A percentile compares a stretch with the other conserved stretches of the same genome.
These are phyloP conservation scores for Aegilops tauschii DNA, from an alignment of 176 grass and related monocot genomes.

Conservation along the genomic window DNA sequence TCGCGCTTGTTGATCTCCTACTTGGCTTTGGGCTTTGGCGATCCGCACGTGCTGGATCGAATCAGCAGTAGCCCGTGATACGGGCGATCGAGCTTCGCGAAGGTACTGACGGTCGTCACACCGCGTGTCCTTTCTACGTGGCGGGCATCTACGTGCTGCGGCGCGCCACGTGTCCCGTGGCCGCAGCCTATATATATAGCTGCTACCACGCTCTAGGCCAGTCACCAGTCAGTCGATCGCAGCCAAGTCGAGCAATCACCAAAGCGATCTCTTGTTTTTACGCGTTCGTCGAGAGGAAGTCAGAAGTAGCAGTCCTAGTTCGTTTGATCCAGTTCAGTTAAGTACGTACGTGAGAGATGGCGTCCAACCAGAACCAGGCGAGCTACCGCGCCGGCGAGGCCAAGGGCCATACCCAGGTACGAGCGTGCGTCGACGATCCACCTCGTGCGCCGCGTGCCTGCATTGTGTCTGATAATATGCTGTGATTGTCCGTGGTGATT, in stretches of 20 bases:
- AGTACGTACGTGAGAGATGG: constrained; percentile 12
- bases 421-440: too few relatives aligned
- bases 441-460: too few relatives aligned
- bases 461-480: too few relatives aligned
- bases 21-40: too few relatives aligned
- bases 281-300: background rate
- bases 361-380: constrained; percentile 31
- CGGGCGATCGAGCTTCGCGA: constrained; percentile 13
- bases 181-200: too few relatives aligned
- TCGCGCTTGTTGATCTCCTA: too few relatives aligned
- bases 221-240: background rate
- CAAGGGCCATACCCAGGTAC: constrained; percentile 51
- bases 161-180: too few relatives aligned
- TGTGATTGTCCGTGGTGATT: too few relatives aligned
- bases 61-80: too few relatives aligned
- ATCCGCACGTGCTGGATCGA: too few relatives aligned
- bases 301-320: background rate
- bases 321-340: background rate
- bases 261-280: background rate
- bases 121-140: constrained; percentile 37
- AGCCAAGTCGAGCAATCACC: background rate
- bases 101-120: background rate
- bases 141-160: background rate
- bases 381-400: constrained; percentile 40
- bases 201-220: too few relatives aligned